Conservation (phyloP, 1,284 basidiomycete genomes). For the Boletus sp. region DNA sequence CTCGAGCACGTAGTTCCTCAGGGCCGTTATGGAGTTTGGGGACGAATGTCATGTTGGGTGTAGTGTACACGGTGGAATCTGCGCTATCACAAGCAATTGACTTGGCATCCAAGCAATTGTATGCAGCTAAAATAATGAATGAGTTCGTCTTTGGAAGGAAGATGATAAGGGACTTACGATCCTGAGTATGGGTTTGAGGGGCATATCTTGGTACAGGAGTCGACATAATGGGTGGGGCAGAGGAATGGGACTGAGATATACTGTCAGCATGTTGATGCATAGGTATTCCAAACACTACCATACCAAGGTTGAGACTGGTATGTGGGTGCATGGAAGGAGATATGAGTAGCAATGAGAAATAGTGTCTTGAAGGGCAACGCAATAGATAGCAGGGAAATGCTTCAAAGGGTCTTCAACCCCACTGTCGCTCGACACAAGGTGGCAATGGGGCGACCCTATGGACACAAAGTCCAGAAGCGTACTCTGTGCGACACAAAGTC, state of each 20-base stretch:
- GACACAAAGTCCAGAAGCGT: neutral
- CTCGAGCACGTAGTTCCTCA: neutral
- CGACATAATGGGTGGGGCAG: too few species aligned
- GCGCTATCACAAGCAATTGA: neutral
- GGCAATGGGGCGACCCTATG: neutral
- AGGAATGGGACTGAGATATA: too few species aligned
- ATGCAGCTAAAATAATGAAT: neutral
- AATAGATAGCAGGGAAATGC: too few species aligned
- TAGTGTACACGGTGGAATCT: neutral
- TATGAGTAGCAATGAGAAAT: too few species aligned
- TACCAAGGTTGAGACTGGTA: too few species aligned
- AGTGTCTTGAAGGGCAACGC: too few species aligned
- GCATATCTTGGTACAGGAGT: too few species aligned
- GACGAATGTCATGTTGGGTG: neutral
- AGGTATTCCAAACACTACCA: too few species aligned
- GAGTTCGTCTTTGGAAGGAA: neutral
- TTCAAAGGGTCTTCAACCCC: slow-evolving; percentile 10
- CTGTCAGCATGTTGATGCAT: too few species aligned
- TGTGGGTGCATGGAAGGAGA: too few species aligned
- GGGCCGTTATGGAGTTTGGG: neutral
- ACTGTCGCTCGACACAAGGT: neutral
- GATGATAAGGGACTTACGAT: too few species aligned
- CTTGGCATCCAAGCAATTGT: neutral
- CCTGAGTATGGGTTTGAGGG: too few species aligned
- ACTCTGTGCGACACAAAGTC: slow-evolving; percentile 1